A percentile compares a stretch with the other conserved stretches of the same genome.
These are phyloP conservation scores for Hyaloperonospora brassicae DNA, from an alignment of 352 stramenopile species.

Conservation along the genomic window DNA sequence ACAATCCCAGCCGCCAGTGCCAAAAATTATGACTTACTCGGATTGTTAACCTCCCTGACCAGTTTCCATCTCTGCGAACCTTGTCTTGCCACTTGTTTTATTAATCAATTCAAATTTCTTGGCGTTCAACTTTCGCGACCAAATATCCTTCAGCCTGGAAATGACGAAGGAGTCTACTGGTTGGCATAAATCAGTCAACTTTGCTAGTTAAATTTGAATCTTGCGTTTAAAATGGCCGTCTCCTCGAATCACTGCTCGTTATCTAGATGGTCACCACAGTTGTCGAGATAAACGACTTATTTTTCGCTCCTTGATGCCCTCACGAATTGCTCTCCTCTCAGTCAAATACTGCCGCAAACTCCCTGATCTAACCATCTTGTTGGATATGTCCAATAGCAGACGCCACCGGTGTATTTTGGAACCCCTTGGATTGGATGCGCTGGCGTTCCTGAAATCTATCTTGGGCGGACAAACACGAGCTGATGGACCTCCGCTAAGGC, in stretches of 20 bases:
- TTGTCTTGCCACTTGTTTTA: not conserved
- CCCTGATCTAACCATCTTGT: not conserved
- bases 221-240: too few relatives aligned
- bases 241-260: too few relatives aligned
- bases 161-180: too few relatives aligned
- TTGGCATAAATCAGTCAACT: too few relatives aligned
- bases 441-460: not conserved
- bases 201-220: too few relatives aligned
- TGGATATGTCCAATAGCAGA: not conserved
- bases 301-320: not conserved
- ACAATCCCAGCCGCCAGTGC: not conserved
- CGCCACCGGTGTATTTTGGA: not conserved
- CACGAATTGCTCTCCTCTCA: too few relatives aligned
- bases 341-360: not conserved
- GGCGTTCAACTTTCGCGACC: too few relatives aligned
- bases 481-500: not conserved
- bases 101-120: not conserved
- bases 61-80: too few relatives aligned
- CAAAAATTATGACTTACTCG: not conserved
- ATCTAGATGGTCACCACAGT: not conserved
- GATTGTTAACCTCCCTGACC: too few relatives aligned
- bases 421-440: not conserved
- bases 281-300: not conserved
- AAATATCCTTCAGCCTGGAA: not conserved
- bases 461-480: not conserved